These are phyloP conservation scores for Xylaria sp. DNA, from an alignment of 2,329 filamentous ascomycete genomes.

Conservation along the genomic window DNA sequence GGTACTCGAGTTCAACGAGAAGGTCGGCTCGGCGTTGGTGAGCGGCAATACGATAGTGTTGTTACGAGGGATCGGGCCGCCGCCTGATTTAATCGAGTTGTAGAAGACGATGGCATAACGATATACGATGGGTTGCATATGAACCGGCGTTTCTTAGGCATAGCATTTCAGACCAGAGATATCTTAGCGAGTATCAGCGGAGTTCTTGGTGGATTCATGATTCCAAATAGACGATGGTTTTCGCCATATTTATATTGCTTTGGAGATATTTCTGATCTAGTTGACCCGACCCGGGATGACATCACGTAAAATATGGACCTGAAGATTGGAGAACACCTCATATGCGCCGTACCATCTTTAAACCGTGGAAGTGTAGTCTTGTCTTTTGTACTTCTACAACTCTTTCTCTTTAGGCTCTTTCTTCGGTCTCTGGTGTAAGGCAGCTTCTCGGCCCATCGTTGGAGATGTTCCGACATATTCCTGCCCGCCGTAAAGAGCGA, in stretches of 20 bases:
- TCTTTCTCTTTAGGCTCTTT: constrained; percentile 46
- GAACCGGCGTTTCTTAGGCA: constrained; percentile 22
- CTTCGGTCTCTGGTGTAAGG: constrained; percentile 48
- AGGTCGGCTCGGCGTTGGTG: constrained; percentile 71
- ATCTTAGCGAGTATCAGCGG: constrained; percentile 9
- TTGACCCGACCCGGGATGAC: background rate
- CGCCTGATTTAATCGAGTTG: constrained; percentile 70
- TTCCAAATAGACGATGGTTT: constrained; percentile 4
- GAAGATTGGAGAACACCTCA: constrained; percentile 13
- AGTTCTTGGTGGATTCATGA: constrained; percentile 8
- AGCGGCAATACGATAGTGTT: constrained; percentile 91
- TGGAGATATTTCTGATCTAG: background rate
- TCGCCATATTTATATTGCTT: constrained; percentile 7
- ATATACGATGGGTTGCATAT: constrained; percentile 21
- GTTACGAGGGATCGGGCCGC: constrained; percentile 80
- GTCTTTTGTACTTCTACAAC: constrained; percentile 24
- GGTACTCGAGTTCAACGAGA: constrained; percentile 84
- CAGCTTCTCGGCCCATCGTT: constrained; percentile 54
- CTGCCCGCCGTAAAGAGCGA: constrained; percentile 70
- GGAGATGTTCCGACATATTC: constrained; percentile 59
- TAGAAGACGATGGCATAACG: constrained; percentile 30
- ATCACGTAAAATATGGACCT: constrained; percentile 1
- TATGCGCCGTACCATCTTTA: constrained; percentile 15
- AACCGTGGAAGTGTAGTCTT: constrained; percentile 1
- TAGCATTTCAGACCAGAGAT: constrained; percentile 24